These are phyloP conservation scores for Sugiyamaella novakii DNA, from an alignment of 1,139 yeast genomes.

Conservation along the genomic window DNA sequence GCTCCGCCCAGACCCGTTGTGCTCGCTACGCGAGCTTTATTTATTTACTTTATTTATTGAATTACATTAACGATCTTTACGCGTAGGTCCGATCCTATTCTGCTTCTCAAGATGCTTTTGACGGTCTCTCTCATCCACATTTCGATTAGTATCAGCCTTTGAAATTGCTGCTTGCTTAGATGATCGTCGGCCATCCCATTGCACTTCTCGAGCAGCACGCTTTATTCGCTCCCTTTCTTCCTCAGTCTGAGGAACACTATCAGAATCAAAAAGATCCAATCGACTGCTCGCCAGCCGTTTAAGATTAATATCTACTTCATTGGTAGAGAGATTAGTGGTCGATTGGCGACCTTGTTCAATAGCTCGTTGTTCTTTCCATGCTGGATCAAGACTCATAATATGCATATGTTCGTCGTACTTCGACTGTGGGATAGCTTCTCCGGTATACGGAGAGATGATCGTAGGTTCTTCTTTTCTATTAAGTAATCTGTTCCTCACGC, in stretches of 20 bases:
- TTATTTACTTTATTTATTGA: slow-evolving; percentile 13
- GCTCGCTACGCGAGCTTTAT: slow-evolving; percentile 1
- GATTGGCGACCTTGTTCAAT: slow-evolving; percentile 61
- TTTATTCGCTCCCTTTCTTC: slow-evolving; percentile 26
- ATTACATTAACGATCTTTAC: slow-evolving; percentile 2
- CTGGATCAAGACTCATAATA: slow-evolving; percentile 75
- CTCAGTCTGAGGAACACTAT: slow-evolving; percentile 16
- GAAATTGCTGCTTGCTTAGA: slow-evolving; percentile 32
- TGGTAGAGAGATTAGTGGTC: slow-evolving; percentile 63
- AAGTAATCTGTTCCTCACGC: slow-evolving; percentile 50
- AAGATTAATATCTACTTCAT: slow-evolving; percentile 74
- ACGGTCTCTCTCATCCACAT: slow-evolving; percentile 28
- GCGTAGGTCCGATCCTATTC: slow-evolving; percentile 35
- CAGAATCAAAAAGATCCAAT: slow-evolving; percentile 28
- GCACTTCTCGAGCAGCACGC: slow-evolving; percentile 30
- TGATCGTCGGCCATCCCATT: slow-evolving; percentile 38
- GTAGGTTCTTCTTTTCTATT: slow-evolving; percentile 41
- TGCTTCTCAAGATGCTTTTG: slow-evolving; percentile 33
- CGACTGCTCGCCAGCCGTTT: slow-evolving; percentile 56
- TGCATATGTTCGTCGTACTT: slow-evolving; percentile 74
- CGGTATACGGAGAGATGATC: slow-evolving; percentile 74
- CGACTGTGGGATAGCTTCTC: slow-evolving; percentile 66
- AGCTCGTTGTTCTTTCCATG: slow-evolving; percentile 69
- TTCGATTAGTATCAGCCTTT: slow-evolving; percentile 31
- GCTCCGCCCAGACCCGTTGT: slow-evolving; percentile 1